Evolutionary conservation across 2,329 filamentous ascomycete genomes (phyloP), one percentile per base, ranked within the genome.

Genomic region (Erysiphe pulchra): DNA sequence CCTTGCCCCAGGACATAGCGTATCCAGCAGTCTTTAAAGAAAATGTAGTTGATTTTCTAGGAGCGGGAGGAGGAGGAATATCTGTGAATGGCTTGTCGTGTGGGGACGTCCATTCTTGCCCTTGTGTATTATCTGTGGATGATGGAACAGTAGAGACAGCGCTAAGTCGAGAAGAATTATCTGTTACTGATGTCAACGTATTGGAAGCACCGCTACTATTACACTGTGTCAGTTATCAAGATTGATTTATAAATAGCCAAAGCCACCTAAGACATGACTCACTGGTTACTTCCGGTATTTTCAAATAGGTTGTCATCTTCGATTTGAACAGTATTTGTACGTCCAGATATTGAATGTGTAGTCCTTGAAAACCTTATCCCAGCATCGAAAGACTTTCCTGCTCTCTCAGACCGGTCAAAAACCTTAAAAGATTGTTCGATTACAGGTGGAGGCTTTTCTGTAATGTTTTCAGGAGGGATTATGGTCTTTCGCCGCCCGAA

Each of bases 151-250:
- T 59, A 32, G 58, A 60, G 36, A 55, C 52, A 38, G 56, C 57
- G 49, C 58, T 59, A 40, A 58, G 45, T 40, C 58, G 52, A 12
- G 58, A 60, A 1, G 58, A 60, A 49, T 59, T 57, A 42, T 59
- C 57, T 39, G 56, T 54, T 3, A 56, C 58, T 18, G 57, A 59
- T 33, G 56, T 58, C 49, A 57, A 59, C 33, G 55, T 56, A 46
- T 60, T 57, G 3, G 58, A 60, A 38, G 54, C 54, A 48, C 56
- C 56, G 55, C 58, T 60, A 46, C 55, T 55, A 52, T 57, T 60
- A 54, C 47, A 51, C 18, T 47, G 40, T 41, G 47, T 55, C 46
- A 53, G 51, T 47, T 42, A 46, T 36, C 34, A 32, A 5, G 4
- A 31, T 18, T 11, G 30, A n/a, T 24, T 42, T 17, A 17, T 17